phyloP scores from a whole-genome alignment of 768 basidiomycete genomes.

The Artomyces pyxidatus region DNA sequence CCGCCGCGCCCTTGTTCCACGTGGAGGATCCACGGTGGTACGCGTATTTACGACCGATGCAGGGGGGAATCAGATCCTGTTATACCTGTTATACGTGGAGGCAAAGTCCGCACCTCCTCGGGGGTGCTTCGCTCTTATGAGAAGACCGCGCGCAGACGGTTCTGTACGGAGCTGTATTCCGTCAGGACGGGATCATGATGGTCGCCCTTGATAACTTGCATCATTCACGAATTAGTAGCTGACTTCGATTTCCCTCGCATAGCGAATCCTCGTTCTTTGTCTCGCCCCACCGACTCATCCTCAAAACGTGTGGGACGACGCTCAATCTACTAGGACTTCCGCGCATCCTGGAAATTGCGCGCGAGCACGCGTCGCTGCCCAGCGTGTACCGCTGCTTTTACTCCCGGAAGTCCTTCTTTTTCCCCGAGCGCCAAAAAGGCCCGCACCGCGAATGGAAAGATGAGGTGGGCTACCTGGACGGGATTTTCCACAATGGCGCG shows the following conservation, averaged over 20 bases:
- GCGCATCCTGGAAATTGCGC: slow-evolving; percentile 90
- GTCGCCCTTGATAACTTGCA: not conserved
- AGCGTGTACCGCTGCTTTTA: slow-evolving; percentile 91
- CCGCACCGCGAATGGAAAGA: slow-evolving; percentile 92
- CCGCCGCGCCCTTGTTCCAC: too few relatives aligned
- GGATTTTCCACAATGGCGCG: slow-evolving; percentile 78
- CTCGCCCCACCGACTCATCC: slow-evolving; percentile 88
- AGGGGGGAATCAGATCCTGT: too few relatives aligned
- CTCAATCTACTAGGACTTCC: slow-evolving; percentile 94
- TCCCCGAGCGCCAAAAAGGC: slow-evolving; percentile 89
- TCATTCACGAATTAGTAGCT: slow-evolving; percentile 1
- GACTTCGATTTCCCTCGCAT: slow-evolving; percentile 15
- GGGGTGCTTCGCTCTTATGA: too few relatives aligned
- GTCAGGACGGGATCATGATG: not conserved
- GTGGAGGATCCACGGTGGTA: too few relatives aligned
- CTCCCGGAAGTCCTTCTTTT: slow-evolving; percentile 98
- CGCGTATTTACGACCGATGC: too few relatives aligned
- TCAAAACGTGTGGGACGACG: slow-evolving; percentile 99
- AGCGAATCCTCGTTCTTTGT: slow-evolving; percentile 98
- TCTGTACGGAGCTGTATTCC: not conserved
- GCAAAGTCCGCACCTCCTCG: too few relatives aligned
- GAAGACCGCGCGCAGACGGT: too few relatives aligned
- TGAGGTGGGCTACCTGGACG: slow-evolving; percentile 88
- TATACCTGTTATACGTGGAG: not conserved
- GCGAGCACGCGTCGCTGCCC: slow-evolving; percentile 51